Conservation (phyloP, 2,329 filamentous ascomycete genomes). For the Pseudocercospora crystallina region DNA sequence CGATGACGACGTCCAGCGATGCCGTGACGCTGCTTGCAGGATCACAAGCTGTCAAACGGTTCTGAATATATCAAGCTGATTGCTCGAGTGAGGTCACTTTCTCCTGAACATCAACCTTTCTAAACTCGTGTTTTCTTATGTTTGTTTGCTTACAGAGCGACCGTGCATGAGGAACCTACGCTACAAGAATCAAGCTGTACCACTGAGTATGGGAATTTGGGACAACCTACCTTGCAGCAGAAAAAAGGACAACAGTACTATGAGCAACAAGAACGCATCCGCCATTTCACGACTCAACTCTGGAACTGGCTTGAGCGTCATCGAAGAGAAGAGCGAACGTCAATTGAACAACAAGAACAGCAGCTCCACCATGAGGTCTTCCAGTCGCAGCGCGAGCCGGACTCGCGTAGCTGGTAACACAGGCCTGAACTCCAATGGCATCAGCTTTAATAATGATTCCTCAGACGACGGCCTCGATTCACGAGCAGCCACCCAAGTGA, state of each 20-base stretch:
- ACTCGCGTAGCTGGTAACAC: constrained; percentile 19
- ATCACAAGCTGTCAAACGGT: constrained; percentile 3
- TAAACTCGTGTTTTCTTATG: background rate
- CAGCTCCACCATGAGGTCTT: constrained; percentile 13
- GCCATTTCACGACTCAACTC: constrained; percentile 9
- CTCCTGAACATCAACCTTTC: constrained; percentile 2
- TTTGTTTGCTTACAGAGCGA: background rate
- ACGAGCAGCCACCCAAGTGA: constrained; percentile 14
- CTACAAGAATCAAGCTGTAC: constrained; percentile 21
- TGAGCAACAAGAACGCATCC: constrained; percentile 14
- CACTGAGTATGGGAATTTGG: constrained; percentile 22
- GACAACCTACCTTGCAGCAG: constrained; percentile 3
- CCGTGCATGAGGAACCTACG: constrained; percentile 14
- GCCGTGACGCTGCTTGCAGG: constrained; percentile 11
- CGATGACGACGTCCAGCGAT: constrained; percentile 13
- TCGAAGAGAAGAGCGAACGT: constrained; percentile 17
- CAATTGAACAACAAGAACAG: constrained; percentile 14
- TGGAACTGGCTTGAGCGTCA: constrained; percentile 15
- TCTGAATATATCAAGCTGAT: constrained; percentile 14
- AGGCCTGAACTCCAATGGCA: constrained; percentile 22
- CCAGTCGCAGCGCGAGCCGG: constrained; percentile 17
- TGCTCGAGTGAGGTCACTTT: background rate
- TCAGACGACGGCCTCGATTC: constrained; percentile 17
- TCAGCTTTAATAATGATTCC: constrained; percentile 19
- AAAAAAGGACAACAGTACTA: constrained; percentile 5